Base-by-base conservation (phyloP, 2,329 filamentous ascomycete genomes). In the Dactylellina leptospora region DNA sequence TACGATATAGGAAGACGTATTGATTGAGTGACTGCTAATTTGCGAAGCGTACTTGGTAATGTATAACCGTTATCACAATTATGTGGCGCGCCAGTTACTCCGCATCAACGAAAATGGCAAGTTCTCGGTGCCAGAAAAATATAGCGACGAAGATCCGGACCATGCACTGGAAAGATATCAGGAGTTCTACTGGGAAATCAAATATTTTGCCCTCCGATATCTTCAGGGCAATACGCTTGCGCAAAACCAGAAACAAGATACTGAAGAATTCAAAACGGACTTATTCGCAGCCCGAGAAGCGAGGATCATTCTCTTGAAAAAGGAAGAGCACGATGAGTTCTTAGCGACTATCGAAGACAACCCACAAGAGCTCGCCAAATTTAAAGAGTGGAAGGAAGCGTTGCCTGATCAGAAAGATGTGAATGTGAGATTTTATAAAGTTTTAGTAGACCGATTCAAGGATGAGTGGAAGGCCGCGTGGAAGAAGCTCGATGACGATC, bases 1-100 rank as follows among this genome's bases (percentile, higher is more conserved):
- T 50, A 1, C 3, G 27, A 25, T 36, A 3, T n/a, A 36, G 13
- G n/a, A 33, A 22, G 38, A 40, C 18, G 36, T 40, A 11, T 40
- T 11, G 36, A n/a, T 5, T 33, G 28, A 4, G 10, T 40, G 13
- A 11, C 18, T 40, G 36, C 25, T 36, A n/a, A 33, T 38, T 51
- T 36, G 8, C 18, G 20, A 20, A 71, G 66, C 58, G 13, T 71
- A 71, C 18, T 27, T 91, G 36, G 86, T 91, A 74, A 85, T 90
- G 80, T 91, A 89, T 82, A 86, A 82, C 74, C 83, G 85, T 3
- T 90, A 89, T 78, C 89, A 91, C 80, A 91, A 91, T 77, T 86
- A 89, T 61, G 84, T 87, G 2, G 87, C 84, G 1, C 84, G 86
- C 47, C 84, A 88, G 33, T 78, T 91, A 53, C 84, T 85, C 3